Evolutionary conservation across 2,329 filamentous ascomycete species (phyloP).

Genomic region (Cordyceps pruinosa): DNA sequence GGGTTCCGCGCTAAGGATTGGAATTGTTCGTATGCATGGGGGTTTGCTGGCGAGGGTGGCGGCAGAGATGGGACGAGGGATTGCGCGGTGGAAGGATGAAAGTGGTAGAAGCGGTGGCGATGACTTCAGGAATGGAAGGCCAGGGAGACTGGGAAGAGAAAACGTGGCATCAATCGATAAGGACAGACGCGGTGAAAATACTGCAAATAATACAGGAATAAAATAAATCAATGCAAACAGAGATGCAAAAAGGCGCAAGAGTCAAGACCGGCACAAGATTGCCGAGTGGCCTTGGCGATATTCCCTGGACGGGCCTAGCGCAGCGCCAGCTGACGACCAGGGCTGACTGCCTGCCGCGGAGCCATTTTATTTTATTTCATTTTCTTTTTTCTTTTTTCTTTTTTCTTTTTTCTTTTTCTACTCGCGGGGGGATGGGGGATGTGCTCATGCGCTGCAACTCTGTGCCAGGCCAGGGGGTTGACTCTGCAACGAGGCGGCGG

Average conservation of each 20-base stretch:
- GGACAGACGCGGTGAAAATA: neutral
- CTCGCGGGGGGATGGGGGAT: neutral
- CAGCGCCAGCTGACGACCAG: neutral
- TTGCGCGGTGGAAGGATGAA: too few species aligned
- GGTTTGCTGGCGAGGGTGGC: too few species aligned
- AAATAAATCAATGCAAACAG: neutral
- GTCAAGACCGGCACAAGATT: constrained; percentile 7
- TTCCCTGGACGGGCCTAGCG: neutral
- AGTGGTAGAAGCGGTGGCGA: neutral
- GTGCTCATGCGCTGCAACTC: neutral
- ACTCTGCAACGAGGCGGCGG: neutral
- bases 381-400: neutral
- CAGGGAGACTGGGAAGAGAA: neutral
- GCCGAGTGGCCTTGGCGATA: constrained; percentile 8
- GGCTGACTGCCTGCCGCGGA: neutral
- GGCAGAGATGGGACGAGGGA: neutral
- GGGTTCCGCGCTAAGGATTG: neutral
- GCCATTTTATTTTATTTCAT: neutral
- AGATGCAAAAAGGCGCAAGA: neutral
- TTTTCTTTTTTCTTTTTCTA: too few species aligned
- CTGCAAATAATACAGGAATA: neutral
- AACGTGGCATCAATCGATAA: neutral
- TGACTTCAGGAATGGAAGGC: neutral
- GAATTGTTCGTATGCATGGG: neutral
- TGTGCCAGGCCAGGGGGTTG: neutral